A percentile compares a stretch with the other conserved stretches of the same genome.
These are phyloP conservation scores for Cladobotryum mycophilum DNA, from an alignment of 2,329 filamentous ascomycete genomes.

Conservation along the genomic window DNA sequence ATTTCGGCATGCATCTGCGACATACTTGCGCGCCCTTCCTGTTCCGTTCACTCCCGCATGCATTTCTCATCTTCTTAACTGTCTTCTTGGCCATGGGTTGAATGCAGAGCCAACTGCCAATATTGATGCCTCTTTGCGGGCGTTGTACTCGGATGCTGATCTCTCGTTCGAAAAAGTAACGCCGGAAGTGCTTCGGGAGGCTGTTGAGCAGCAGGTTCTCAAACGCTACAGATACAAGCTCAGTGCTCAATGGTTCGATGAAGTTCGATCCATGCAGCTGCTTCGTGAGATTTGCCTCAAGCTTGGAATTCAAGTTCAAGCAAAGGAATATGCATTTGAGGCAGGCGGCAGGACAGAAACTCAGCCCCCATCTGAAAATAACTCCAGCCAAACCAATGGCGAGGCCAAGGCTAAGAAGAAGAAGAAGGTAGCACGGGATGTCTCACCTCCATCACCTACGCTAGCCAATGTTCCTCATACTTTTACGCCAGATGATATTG, in stretches of 20 bases:
- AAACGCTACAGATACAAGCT: constrained; percentile 74
- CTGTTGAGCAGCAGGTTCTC: constrained; percentile 64
- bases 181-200: constrained; percentile 61
- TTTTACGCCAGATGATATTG: constrained; percentile 77
- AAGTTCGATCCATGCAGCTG: constrained; percentile 70
- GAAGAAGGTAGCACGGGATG: constrained; percentile 54
- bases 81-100: constrained; percentile 69
- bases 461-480: constrained; percentile 35
- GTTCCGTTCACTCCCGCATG: constrained; percentile 73
- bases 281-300: constrained; percentile 85
- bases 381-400: constrained; percentile 35
- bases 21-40: constrained; percentile 73
- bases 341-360: constrained; percentile 22
- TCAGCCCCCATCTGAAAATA: constrained; percentile 22
- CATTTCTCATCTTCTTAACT: constrained; percentile 86
- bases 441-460: constrained; percentile 42
- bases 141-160: constrained; percentile 75
- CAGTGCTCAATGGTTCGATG: constrained; percentile 58
- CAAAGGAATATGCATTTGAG: constrained; percentile 49
- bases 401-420: constrained; percentile 55
- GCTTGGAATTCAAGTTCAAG: constrained; percentile 80
- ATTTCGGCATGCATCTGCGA: constrained; percentile 86
- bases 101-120: constrained; percentile 75
- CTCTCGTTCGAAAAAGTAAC: constrained; percentile 75
- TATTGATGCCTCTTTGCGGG: constrained; percentile 65